Evolutionary conservation across 1,139 yeast genomes (phyloP), one percentile per base, ranked within the genome.

Genomic region (Candida neerlandica): DNA sequence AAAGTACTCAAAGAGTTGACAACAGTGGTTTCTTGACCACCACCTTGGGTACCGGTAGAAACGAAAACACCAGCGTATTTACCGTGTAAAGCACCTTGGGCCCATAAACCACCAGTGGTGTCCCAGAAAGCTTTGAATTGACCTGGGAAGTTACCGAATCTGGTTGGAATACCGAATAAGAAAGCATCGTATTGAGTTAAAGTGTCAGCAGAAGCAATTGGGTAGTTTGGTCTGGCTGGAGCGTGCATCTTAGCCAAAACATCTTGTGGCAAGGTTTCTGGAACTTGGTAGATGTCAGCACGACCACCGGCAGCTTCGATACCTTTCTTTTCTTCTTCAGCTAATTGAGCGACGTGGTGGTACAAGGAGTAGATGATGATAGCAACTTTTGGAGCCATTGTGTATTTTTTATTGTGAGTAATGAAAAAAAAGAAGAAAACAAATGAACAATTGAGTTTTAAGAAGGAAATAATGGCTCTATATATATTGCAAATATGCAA

Each of bases 71-170:
- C 94, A 40, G 87, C 91, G 58, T 80, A 80, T 72, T 89, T 89
- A 63, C 92, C 95, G 62, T 79, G 72, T 53, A 89, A 75, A 51
- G 83, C 83, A 67, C 96, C 95, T 47, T 67, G 55, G 49, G 88
- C 90, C 96, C 96, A 89, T 56, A 88, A 73, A 48, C 88, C 89
- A 64, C 95, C 95, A 50, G 95, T 86, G 48, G 82, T 69, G 63
- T 88, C 96, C 86, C 91, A 85, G 78, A 86, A 89, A 11, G 91
- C 74, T 70, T 84, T 84, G 80, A 85, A 81, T 73, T 89, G 96
- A 41, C 91, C 87, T 56, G 96, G 90, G 73, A 80, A 76, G 73
- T 80, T 85, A 71, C 96, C 96, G 67, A 67, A 89, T 74, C 96
- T 82, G 53, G 96, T 88, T 65, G 96, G 94, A 56, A 88, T 70